A percentile compares a stretch with the other conserved stretches of the same genome.
These are phyloP conservation scores for Aureobasidium sp. DNA, from an alignment of 2,329 filamentous ascomycete genomes.

Conservation along the genomic window DNA sequence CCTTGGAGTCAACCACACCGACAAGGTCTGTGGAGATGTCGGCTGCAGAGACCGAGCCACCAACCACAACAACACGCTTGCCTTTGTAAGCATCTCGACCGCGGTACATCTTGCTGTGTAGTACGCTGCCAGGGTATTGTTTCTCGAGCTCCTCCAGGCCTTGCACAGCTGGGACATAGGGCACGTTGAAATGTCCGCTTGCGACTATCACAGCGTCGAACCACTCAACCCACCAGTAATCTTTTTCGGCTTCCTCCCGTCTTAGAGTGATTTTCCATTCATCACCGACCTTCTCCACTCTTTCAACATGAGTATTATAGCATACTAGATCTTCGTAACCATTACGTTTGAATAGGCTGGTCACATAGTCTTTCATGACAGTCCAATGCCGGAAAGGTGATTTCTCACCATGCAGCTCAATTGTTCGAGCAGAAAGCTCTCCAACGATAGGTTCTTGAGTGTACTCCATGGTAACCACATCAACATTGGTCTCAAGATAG, in stretches of 20 bases:
- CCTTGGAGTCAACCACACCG: constrained; percentile 39
- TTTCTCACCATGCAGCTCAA: constrained; percentile 47
- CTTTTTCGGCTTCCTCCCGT: constrained; percentile 46
- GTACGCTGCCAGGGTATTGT: constrained; percentile 42
- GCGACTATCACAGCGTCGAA: constrained; percentile 58
- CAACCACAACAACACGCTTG: constrained; percentile 54
- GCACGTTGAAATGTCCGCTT: constrained; percentile 55
- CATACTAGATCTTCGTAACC: constrained; percentile 48
- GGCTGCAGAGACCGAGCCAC: constrained; percentile 57
- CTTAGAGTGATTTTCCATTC: constrained; percentile 20
- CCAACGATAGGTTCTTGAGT: constrained; percentile 49
- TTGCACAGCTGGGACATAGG: constrained; percentile 46
- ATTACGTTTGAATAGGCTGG: constrained; percentile 44
- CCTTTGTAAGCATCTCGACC: constrained; percentile 39
- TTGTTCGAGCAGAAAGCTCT: constrained; percentile 35
- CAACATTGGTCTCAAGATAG: constrained; percentile 59
- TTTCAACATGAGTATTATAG: constrained; percentile 57
- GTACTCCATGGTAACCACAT: constrained; percentile 53
- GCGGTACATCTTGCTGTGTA: constrained; percentile 51
- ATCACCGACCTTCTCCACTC: constrained; percentile 41
- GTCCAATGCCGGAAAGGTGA: constrained; percentile 58
- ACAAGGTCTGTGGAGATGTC: constrained; percentile 54
- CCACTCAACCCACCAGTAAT: constrained; percentile 34
- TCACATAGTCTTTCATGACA: constrained; percentile 50
- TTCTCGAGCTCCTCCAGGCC: constrained; percentile 45